These are phyloP conservation scores for Mesostigma viride DNA, from an alignment of 139 green algal species.

Conservation along the genomic window DNA sequence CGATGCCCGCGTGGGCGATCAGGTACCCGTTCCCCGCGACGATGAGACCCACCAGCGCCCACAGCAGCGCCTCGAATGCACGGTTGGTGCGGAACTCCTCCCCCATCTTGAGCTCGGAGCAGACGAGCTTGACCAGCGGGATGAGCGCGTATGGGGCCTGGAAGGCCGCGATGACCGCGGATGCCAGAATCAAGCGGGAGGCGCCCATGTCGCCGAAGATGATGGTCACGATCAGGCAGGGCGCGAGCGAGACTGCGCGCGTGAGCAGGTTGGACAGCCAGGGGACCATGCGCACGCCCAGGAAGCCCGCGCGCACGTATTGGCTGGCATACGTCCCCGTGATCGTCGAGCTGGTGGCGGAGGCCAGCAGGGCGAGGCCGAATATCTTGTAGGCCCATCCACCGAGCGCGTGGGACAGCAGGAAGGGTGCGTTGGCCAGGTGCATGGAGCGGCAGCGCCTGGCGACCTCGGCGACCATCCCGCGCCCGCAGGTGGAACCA, in stretches of 20 bases:
- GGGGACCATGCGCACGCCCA: no score
- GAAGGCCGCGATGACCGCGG: no score
- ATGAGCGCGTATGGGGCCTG: slow-evolving; percentile 29
- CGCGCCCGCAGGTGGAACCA: background rate
- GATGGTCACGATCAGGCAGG: slow-evolving; percentile 18
- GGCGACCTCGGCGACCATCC: background rate
- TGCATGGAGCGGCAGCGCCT: background rate
- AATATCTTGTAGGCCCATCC: background rate
- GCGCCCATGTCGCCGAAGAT: slow-evolving; percentile 14
- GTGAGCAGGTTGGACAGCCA: no score
- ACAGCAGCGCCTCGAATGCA: no score
- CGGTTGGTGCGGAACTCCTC: no score
- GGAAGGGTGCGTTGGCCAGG: background rate
- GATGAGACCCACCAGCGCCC: no score
- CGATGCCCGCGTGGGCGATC: no score
- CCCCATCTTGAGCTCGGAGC: slow-evolving; percentile 1
- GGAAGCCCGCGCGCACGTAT: no score
- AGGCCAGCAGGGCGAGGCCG: slow-evolving; percentile 22
- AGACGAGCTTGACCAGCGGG: slow-evolving; percentile 25
- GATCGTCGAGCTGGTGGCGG: slow-evolving; percentile 51
- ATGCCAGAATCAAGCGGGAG: no score
- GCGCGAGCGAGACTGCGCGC: slow-evolving; percentile 18
- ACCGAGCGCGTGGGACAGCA: background rate
- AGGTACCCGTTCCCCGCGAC: no score
- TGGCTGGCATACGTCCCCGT: slow-evolving; percentile 59